Conservation (phyloP, 1,139 yeast species). For the Wickerhamomyces sp. region DNA sequence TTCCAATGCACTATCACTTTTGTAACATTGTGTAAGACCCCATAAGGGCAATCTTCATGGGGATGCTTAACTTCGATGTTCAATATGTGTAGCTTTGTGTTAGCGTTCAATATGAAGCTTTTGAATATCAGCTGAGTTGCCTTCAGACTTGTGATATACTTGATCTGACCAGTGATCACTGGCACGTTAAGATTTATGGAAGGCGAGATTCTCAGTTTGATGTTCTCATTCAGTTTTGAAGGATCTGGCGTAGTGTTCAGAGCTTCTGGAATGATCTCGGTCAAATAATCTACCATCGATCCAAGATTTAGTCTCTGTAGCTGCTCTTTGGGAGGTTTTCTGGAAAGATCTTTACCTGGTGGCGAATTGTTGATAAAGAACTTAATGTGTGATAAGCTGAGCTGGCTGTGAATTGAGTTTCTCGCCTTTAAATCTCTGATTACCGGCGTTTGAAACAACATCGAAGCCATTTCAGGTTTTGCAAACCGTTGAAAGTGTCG, state of each 20-base stretch:
- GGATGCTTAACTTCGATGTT: conserved; percentile 30
- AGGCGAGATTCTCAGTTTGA: conserved; percentile 63
- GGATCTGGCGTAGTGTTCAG: conserved; percentile 47
- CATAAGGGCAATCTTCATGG: conserved; percentile 15
- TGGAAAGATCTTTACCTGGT: background rate
- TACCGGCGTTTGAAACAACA: no score
- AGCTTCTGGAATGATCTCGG: conserved; percentile 51
- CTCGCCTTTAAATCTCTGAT: no score
- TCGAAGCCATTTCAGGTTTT: no score
- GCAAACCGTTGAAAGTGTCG: no score
- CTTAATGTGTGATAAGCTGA: background rate
- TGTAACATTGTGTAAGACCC: conserved; percentile 35
- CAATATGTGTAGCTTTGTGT: conserved; percentile 42
- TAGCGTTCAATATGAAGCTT: conserved; percentile 49
- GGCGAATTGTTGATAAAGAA: background rate
- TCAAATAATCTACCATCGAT: conserved; percentile 47
- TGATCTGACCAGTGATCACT: conserved; percentile 51
- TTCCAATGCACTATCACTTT: conserved; percentile 59
- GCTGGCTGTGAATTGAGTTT: no score
- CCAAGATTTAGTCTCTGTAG: conserved; percentile 49
- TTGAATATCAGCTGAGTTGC: conserved; percentile 52
- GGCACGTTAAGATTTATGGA: conserved; percentile 58
- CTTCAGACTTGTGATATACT: conserved; percentile 47
- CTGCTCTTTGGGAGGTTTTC: conserved; percentile 14
- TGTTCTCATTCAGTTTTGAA: conserved; percentile 40